Conservation (phyloP, 2,329 filamentous ascomycete species). For the Passalora sequoiae region DNA sequence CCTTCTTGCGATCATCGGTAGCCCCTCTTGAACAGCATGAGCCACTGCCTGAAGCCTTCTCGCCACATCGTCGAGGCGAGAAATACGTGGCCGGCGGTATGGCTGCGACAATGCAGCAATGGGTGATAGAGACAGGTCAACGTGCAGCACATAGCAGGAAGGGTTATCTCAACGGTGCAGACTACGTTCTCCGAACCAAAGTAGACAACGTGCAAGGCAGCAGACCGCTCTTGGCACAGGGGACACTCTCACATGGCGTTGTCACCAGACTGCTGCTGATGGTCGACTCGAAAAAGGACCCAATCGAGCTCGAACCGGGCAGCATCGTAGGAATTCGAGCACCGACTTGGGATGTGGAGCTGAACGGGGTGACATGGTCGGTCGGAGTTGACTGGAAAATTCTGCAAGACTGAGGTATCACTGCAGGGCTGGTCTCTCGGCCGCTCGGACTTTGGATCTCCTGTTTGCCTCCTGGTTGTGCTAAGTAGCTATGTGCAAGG, state of each 20-base stretch:
- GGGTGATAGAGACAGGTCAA: conserved; percentile 45
- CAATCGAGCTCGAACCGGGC: conserved; percentile 22
- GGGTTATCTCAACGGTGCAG: conserved; percentile 22
- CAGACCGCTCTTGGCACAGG: conserved; percentile 19
- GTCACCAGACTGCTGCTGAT: conserved; percentile 21
- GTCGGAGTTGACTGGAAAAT: conserved; percentile 42
- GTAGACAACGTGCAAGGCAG: conserved; percentile 17
- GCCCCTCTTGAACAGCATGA: conserved; percentile 29
- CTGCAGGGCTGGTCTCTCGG: no score
- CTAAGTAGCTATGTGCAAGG: neutral
- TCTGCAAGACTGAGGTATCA: neutral
- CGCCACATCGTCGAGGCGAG: conserved; percentile 47
- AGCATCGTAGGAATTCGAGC: conserved; percentile 35
- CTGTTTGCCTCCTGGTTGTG: no score
- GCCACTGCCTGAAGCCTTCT: conserved; percentile 50
- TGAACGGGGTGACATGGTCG: conserved; percentile 34
- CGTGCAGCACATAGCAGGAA: conserved; percentile 24
- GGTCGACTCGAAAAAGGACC: conserved; percentile 21
- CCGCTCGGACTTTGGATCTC: no score
- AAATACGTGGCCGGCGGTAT: conserved; percentile 48
- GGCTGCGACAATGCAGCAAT: conserved; percentile 46
- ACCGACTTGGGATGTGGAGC: conserved; percentile 40
- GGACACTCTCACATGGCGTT: conserved; percentile 11
- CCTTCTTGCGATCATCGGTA: conserved; percentile 36
- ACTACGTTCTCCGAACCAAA: conserved; percentile 23